Conservation (phyloP, 1,284 basidiomycete species). For the Ustilago bromivora region DNA sequence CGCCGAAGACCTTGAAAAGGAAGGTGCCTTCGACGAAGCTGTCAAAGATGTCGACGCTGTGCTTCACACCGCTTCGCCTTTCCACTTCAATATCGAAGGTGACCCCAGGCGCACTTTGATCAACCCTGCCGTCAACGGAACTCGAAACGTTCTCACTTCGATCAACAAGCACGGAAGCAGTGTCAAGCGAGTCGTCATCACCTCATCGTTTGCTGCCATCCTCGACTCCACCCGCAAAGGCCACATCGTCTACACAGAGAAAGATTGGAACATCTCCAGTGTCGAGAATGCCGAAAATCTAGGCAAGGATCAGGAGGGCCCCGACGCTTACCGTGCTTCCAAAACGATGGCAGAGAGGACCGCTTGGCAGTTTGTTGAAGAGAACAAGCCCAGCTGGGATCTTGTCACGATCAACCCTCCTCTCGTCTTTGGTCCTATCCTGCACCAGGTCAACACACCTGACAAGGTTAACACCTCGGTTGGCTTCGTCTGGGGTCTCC, state of each 20-base stretch:
- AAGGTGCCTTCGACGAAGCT: conserved; percentile 78
- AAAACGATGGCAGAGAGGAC: conserved; percentile 79
- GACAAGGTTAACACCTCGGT: conserved; percentile 75
- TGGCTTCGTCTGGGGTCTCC: conserved; percentile 69
- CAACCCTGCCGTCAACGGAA: conserved; percentile 77
- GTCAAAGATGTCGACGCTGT: conserved; percentile 78
- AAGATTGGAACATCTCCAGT: conserved; percentile 79
- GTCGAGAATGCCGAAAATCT: conserved; percentile 70
- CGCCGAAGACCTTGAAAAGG: conserved; percentile 75
- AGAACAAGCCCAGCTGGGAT: conserved; percentile 49
- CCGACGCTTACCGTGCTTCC: conserved; percentile 72
- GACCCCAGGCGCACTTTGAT: conserved; percentile 72
- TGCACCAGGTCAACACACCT: conserved; percentile 73
- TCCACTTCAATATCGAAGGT: conserved; percentile 67
- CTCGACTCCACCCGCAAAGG: conserved; percentile 65
- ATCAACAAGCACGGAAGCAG: conserved; percentile 73
- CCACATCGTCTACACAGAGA: conserved; percentile 65
- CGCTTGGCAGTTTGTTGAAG: conserved; percentile 69
- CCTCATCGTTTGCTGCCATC: conserved; percentile 75
- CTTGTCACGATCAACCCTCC: conserved; percentile 59
- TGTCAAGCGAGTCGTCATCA: conserved; percentile 76
- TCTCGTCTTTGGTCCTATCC: conserved; percentile 70
- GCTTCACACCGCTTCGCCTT: conserved; percentile 75
- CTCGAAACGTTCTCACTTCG: conserved; percentile 75
- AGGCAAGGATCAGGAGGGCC: conserved; percentile 68